A percentile compares a stretch with the other conserved stretches of the same genome.
Evolutionary conservation across 257 asterid species (phyloP).

Genomic region (Forsythia viridissima): DNA sequence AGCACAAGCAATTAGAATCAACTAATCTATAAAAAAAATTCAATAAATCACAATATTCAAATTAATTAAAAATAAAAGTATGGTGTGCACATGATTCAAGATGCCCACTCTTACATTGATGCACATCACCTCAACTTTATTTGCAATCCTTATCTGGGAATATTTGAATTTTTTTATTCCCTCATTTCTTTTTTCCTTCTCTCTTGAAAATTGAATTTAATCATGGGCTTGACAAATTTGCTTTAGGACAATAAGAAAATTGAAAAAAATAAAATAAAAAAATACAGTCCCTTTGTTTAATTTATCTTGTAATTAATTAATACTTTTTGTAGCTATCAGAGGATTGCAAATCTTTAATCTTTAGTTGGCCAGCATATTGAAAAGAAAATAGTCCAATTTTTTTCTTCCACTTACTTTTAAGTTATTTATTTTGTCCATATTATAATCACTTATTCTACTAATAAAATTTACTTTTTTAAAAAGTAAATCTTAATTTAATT

Average conservation of each 20-base stretch:
- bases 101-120: slow-evolving; percentile 9
- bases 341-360: slow-evolving; percentile 23
- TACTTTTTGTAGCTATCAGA: slow-evolving; percentile 23
- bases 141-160: background rate
- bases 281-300: slow-evolving; percentile 14
- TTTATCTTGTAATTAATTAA: slow-evolving; percentile 17
- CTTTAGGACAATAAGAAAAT: background rate
- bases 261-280: slow-evolving; percentile 20
- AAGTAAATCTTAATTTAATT: background rate
- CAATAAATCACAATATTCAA: background rate
- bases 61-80: background rate
- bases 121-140: background rate
- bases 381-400: background rate
- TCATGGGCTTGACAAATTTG: background rate
- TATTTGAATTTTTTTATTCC: background rate
- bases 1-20: background rate
- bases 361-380: background rate
- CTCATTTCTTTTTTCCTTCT: background rate
- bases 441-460: no score
- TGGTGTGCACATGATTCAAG: slow-evolving; percentile 3
- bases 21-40: no score
- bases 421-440: no score
- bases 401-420: no score
- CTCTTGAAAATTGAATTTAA: background rate
- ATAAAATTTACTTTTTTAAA: no score